Percentiles rank a stretch among this genome's conserved stretches.
Evolutionary conservation across 371 early-diverging fungal species (phyloP).

Genomic region (Saksenaea vasiformis): DNA sequence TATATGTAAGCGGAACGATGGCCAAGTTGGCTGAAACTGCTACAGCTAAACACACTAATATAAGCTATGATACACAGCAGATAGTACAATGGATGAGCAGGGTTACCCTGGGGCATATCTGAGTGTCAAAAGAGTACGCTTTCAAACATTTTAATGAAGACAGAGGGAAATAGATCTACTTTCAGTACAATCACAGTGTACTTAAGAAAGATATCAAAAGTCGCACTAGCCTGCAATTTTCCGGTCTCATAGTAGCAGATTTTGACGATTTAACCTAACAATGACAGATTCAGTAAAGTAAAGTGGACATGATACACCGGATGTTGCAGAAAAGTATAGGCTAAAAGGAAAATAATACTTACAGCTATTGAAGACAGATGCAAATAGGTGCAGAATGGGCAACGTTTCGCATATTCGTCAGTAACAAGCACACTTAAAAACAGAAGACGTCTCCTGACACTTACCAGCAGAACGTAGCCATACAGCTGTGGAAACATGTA

Average conservation of each 20-base stretch:
- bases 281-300: not conserved
- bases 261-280: conserved; percentile 22
- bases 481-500: no score
- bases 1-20: no score
- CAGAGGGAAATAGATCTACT: no score
- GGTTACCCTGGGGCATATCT: no score
- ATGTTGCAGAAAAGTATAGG: not conserved
- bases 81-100: no score
- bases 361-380: conserved; percentile 9
- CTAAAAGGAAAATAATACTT: conserved; percentile 3
- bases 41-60: no score
- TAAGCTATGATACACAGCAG: no score
- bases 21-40: no score
- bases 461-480: conserved; percentile 30
- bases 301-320: not conserved
- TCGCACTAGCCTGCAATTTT: not conserved
- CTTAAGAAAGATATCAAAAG: no score
- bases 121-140: no score
- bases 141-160: no score
- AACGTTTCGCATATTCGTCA: not conserved
- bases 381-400: not conserved
- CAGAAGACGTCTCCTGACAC: not conserved
- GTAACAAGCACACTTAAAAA: not conserved
- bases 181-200: no score
- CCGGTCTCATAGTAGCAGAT: conserved; percentile 21